phyloP scores from a whole-genome alignment of 2,329 filamentous ascomycete genomes.

The Diaporthe ilicicola region DNA sequence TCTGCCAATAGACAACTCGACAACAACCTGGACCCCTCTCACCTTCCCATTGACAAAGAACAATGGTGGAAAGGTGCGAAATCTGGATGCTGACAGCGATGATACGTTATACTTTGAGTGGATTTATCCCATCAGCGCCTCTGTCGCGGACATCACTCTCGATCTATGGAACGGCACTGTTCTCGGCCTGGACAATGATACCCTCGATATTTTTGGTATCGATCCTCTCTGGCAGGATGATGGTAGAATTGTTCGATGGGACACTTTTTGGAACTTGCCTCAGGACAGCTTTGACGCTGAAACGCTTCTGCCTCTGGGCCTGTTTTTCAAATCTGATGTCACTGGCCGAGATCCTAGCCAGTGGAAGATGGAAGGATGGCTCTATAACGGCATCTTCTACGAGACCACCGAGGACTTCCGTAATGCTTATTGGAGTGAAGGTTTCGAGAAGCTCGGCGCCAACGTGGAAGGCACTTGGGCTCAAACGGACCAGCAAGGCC shows the following conservation, averaged over 20 bases:
- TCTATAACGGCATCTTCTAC: slow-evolving; percentile 64
- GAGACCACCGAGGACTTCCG: slow-evolving; percentile 57
- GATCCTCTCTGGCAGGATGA: slow-evolving; percentile 52
- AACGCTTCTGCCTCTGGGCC: slow-evolving; percentile 54
- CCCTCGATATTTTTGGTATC: slow-evolving; percentile 49
- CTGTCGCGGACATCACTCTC: slow-evolving; percentile 53
- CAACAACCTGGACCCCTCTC: slow-evolving; percentile 48
- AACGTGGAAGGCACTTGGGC: slow-evolving; percentile 59
- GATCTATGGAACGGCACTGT: slow-evolving; percentile 53
- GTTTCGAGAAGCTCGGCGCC: slow-evolving; percentile 55
- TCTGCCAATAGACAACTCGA: slow-evolving; percentile 51
- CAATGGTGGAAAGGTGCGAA: slow-evolving; percentile 48
- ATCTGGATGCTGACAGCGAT: slow-evolving; percentile 49
- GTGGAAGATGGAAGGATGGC: slow-evolving; percentile 62
- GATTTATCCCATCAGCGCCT: slow-evolving; percentile 45
- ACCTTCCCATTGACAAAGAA: slow-evolving; percentile 52
- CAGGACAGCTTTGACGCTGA: slow-evolving; percentile 50
- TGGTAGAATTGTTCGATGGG: slow-evolving; percentile 56
- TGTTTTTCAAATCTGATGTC: slow-evolving; percentile 55
- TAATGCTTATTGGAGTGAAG: slow-evolving; percentile 49
- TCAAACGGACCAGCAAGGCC: slow-evolving; percentile 50
- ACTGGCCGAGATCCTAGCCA: slow-evolving; percentile 58
- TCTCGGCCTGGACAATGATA: slow-evolving; percentile 51
- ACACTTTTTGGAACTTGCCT: slow-evolving; percentile 52
- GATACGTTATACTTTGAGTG: slow-evolving; percentile 41